Base-by-base conservation (phyloP, 768 basidiomycete species). In the Boletus reticuloceps region DNA sequence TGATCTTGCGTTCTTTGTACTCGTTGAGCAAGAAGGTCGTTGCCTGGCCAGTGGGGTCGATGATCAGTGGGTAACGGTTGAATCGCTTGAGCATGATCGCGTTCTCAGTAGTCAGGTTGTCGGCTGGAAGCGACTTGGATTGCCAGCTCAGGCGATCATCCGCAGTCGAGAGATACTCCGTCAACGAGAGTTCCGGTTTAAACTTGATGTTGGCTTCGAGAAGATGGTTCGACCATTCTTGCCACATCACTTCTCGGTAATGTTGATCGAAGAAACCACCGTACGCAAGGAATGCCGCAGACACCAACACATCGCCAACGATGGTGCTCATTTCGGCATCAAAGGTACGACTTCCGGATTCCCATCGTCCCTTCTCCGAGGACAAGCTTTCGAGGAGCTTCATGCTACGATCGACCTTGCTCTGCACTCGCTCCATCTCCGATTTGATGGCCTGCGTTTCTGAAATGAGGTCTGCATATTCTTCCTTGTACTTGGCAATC, bases 1-100 rank as follows among this genome's bases (percentile, higher is more conserved):
- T 92, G 67, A 99, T 96, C 78, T 98, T 98, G 63, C 94, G 86
- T 46, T 97, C 91, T 71, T 86, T 88, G 79, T 95, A 95, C 67
- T 97, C 91, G 64, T 96, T 95, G 59, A 94, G 79, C 49, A 99
- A 74, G 84, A 94, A 99, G 11, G 86, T 82, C 0, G 94, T 95
- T 7, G 97, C 97, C 69, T 99, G 97, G 16, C 95, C 97, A 5
- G 96, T 97, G 6, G 97, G 97, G 69, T 99, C 97, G 64, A 99
- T 93, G 54, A 99, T 91, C 48, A 98, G 83, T 8, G 97, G 97
- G 71, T 98, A 98, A 19, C 97, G 91, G 65, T 93, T 92, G 82
- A 94, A 98, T 47, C 94, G 87, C 68, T 96, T 94, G 67, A 99
- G 84, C 94, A 98, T 98, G 73, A 98, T 94, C n/a, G 97, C 97